These are phyloP conservation scores for Vigna mungo DNA, from an alignment of 306 rosid species.

Conservation along the genomic window DNA sequence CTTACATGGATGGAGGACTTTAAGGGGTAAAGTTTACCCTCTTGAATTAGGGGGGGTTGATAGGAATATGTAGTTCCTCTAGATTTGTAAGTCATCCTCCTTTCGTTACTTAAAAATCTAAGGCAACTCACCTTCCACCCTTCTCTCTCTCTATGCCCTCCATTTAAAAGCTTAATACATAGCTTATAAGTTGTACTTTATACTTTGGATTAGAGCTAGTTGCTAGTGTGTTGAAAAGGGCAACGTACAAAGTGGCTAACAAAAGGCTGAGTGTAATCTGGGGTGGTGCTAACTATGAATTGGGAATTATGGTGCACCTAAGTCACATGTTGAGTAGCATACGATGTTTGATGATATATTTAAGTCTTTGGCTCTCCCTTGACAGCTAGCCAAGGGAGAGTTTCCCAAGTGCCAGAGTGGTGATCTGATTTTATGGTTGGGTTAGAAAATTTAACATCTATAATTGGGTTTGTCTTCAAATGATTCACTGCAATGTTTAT, in stretches of 20 bases:
- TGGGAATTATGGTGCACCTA: background rate
- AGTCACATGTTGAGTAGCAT: background rate
- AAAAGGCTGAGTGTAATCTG: background rate
- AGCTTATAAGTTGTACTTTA: background rate
- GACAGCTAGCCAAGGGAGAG: background rate
- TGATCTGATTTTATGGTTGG: background rate
- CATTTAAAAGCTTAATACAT: background rate
- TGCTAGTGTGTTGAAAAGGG: background rate
- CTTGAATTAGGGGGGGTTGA: background rate
- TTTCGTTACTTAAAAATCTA: background rate
- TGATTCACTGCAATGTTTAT: conserved; percentile 7
- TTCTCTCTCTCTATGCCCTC: background rate
- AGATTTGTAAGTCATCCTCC: background rate
- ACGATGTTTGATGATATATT: background rate
- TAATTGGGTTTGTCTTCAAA: conserved; percentile 1
- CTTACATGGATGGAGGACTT: background rate
- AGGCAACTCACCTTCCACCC: background rate
- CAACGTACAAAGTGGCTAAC: background rate
- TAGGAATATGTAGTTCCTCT: background rate
- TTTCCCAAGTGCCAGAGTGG: background rate
- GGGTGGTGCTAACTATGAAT: background rate
- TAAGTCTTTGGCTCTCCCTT: background rate
- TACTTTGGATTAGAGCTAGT: background rate
- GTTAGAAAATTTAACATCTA: conserved; percentile 18
- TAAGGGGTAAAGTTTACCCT: background rate